Evolutionary conservation across 2,329 filamentous ascomycete species (phyloP).

Genomic region (Clarireedia homoeocarpa): DNA sequence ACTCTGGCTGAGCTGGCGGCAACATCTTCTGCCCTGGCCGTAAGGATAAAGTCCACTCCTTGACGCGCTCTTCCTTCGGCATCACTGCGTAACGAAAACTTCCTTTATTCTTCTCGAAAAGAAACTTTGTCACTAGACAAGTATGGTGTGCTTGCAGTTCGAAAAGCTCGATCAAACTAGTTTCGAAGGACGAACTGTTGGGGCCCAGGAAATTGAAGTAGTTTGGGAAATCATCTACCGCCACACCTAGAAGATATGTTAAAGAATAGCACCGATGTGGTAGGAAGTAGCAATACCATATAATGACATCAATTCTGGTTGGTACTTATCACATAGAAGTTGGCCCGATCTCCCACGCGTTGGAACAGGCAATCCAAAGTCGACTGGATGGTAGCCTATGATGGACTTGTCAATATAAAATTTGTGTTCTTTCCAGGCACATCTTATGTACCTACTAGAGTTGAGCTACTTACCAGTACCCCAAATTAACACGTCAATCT

Average conservation of each 20-base stretch:
- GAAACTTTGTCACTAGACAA: neutral
- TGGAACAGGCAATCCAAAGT: neutral
- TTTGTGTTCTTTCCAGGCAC: neutral
- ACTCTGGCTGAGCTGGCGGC: neutral
- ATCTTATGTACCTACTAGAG: no score
- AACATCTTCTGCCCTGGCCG: neutral
- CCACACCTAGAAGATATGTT: neutral
- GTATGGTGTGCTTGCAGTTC: neutral
- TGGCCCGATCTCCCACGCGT: neutral
- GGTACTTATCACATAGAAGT: neutral
- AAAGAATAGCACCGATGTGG: neutral
- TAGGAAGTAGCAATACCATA: neutral
- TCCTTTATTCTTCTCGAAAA: neutral
- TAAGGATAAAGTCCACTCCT: neutral
- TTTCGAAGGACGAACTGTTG: neutral
- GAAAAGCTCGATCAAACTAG: neutral
- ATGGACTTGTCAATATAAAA: neutral
- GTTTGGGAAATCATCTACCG: neutral
- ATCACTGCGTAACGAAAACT: neutral
- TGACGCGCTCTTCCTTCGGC: neutral
- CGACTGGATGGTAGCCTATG: neutral
- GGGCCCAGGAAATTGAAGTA: conserved; percentile 1
- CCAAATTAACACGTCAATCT: neutral
- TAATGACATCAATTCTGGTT: neutral
- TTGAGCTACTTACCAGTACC: neutral